A percentile compares a stretch with the other conserved stretches of the same genome.
These are phyloP conservation scores for Ajuga chamaepitys DNA, from an alignment of 257 asterid species.

Conservation along the genomic window DNA sequence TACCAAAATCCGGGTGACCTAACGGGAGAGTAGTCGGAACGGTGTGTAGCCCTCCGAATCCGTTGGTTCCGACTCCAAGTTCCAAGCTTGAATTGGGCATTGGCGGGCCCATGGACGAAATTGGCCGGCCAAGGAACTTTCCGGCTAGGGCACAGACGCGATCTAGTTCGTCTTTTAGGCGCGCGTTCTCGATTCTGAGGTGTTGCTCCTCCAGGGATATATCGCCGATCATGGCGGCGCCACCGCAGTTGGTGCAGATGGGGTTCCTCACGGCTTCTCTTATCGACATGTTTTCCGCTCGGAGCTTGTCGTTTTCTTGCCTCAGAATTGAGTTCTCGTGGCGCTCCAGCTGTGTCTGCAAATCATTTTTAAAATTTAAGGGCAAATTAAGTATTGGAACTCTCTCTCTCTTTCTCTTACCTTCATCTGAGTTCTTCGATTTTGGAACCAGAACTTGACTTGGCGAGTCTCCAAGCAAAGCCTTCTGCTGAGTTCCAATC, in stretches of 20 bases:
- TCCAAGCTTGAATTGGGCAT: constrained; percentile 57
- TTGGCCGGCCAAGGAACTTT: constrained; percentile 42
- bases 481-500: constrained; percentile 48
- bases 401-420: constrained; percentile 12
- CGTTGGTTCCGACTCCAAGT: constrained; percentile 69
- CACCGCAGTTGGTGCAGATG: constrained; percentile 53
- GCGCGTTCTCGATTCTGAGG: constrained; percentile 44
- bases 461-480: constrained; percentile 53
- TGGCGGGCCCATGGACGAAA: constrained; percentile 18
- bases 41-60: constrained; percentile 28
- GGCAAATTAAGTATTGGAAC: not conserved
- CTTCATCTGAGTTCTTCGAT: constrained; percentile 65
- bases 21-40: constrained; percentile 32
- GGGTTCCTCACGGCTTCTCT: constrained; percentile 51
- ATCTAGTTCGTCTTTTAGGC: constrained; percentile 50
- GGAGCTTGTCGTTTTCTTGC: constrained; percentile 58
- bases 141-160: constrained; percentile 42
- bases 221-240: constrained; percentile 51
- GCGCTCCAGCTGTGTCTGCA: constrained; percentile 51
- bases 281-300: constrained; percentile 48
- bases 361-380: not conserved
- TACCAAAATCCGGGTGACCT: constrained; percentile 40
- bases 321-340: constrained; percentile 48
- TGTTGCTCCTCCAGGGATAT: constrained; percentile 57
- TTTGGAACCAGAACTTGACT: constrained; percentile 67